phyloP scores from a whole-genome alignment of 2,329 filamentous ascomycete species.

The Simplicillium aogashimaense region DNA sequence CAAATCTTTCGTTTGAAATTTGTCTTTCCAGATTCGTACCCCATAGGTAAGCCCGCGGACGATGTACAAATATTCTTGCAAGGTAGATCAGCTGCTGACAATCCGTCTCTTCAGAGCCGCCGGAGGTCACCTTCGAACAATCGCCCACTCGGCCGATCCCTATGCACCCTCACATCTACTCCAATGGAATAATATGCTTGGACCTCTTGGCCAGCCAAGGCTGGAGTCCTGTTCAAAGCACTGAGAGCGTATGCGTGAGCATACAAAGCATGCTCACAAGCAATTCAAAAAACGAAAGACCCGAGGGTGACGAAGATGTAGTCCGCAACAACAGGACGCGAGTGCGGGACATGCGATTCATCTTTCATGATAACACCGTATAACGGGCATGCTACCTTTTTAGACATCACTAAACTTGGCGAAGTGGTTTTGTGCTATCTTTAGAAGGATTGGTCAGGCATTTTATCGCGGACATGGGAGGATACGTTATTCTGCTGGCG shows the following conservation, averaged over 20 bases:
- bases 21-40: slow-evolving; percentile 73
- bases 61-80: not conserved
- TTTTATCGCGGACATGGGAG: too few species aligned
- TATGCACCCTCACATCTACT: slow-evolving; percentile 96
- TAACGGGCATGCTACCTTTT: too few species aligned
- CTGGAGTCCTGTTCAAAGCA: slow-evolving; percentile 95
- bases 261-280: slow-evolving; percentile 97
- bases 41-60: slow-evolving; percentile 57
- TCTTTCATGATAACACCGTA: slow-evolving; percentile 84
- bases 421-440: too few species aligned
- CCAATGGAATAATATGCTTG: slow-evolving; percentile 96
- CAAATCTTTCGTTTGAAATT: slow-evolving; percentile 82
- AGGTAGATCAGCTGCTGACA: not conserved
- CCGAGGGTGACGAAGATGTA: slow-evolving; percentile 83
- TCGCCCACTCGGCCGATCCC: slow-evolving; percentile 61
- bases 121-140: slow-evolving; percentile 82
- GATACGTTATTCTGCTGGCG: too few species aligned
- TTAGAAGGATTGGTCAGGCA: too few species aligned
- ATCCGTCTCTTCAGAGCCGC: slow-evolving; percentile 55
- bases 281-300: slow-evolving; percentile 84
- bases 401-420: too few species aligned
- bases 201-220: slow-evolving; percentile 81
- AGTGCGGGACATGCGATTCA: slow-evolving; percentile 83
- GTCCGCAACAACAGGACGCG: slow-evolving; percentile 69
- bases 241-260: slow-evolving; percentile 94